Evolutionary conservation across 768 basidiomycete genomes (phyloP).

Genomic region (Suillus discolor): DNA sequence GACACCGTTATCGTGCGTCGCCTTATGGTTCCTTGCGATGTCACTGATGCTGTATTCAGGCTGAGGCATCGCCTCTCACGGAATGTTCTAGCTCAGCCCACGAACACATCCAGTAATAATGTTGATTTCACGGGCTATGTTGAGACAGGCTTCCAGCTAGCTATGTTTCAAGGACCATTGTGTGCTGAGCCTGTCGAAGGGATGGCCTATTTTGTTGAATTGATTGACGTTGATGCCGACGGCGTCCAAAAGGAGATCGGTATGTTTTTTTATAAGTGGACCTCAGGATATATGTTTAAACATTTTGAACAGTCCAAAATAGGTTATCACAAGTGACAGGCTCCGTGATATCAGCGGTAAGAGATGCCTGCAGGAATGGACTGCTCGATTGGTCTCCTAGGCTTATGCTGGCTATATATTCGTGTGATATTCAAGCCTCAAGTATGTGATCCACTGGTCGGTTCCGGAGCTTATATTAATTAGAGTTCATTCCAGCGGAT

Average conservation of each 20-base stretch:
- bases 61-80: constrained; percentile 52
- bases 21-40: constrained; percentile 9
- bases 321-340: constrained; percentile 85
- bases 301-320: constrained; percentile 61
- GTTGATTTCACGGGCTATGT: constrained; percentile 78
- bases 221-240: constrained; percentile 61
- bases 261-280: constrained; percentile 34
- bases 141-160: constrained; percentile 94
- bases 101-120: constrained; percentile 36
- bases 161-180: constrained; percentile 90
- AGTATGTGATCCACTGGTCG: constrained; percentile 54
- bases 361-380: constrained; percentile 88
- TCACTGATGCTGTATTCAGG: constrained; percentile 36
- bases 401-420: constrained; percentile 97
- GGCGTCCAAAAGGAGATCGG: constrained; percentile 68
- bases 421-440: constrained; percentile 97
- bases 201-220: constrained; percentile 88
- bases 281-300: constrained; percentile 15
- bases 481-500: constrained; percentile 60
- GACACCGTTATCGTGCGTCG: constrained; percentile 57
- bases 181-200: constrained; percentile 96
- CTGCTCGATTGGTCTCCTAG: constrained; percentile 97
- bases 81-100: constrained; percentile 34
- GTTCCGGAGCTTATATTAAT: constrained; percentile 15
- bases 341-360: constrained; percentile 84